These are phyloP conservation scores for Stephania yunnanensis DNA, from an alignment of 164 flowering plant species.

Conservation along the genomic window DNA sequence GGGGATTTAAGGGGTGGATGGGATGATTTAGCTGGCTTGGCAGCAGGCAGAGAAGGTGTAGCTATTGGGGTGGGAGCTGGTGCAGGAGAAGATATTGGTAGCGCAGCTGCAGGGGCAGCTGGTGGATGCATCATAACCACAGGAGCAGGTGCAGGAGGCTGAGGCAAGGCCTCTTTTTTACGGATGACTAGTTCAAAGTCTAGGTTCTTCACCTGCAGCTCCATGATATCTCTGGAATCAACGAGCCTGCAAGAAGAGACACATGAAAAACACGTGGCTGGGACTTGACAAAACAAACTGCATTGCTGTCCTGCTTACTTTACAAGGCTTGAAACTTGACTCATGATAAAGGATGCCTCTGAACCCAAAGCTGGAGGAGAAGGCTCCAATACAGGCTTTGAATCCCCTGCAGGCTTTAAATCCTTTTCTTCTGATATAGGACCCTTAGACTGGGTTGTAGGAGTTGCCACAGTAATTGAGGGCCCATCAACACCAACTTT, in stretches of 20 bases:
- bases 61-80: constrained; percentile 27
- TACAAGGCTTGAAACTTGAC: constrained; percentile 59
- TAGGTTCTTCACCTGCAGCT: constrained; percentile 69
- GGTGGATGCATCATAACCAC: constrained; percentile 35
- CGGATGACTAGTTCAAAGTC: constrained; percentile 71
- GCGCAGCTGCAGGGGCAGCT: constrained; percentile 20
- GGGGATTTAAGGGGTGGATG: constrained; percentile 70
- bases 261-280: constrained; percentile 1
- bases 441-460: constrained; percentile 23
- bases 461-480: constrained; percentile 30
- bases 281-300: background rate
- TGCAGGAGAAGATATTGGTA: constrained; percentile 19
- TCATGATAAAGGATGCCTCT: constrained; percentile 46
- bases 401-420: constrained; percentile 24
- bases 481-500: constrained; percentile 53
- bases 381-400: constrained; percentile 20
- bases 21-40: constrained; percentile 46
- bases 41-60: constrained; percentile 32
- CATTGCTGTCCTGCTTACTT: constrained; percentile 29
- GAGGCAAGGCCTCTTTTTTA: constrained; percentile 82
- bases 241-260: constrained; percentile 53
- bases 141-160: constrained; percentile 36
- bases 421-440: constrained; percentile 28
- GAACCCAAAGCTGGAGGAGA: constrained; percentile 31
- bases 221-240: constrained; percentile 80